A percentile compares a stretch with the other conserved stretches of the same genome.
These are phyloP conservation scores for Apiotrichum brassicae DNA, from an alignment of 1,284 basidiomycete species.

Conservation along the genomic window DNA sequence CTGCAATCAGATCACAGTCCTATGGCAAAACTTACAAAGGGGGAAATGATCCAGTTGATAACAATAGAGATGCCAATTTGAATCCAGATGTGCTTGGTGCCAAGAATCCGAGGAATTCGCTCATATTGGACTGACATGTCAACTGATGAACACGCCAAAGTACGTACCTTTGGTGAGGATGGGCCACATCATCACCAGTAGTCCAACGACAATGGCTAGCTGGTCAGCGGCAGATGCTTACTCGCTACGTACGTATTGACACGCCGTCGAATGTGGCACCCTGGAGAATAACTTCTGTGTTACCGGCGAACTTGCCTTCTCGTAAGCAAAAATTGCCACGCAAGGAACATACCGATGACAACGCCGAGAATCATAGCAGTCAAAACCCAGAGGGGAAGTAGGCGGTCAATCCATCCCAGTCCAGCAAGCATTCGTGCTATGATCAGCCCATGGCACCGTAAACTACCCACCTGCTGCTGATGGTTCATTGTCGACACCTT, in stretches of 20 bases:
- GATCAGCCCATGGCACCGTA: no score
- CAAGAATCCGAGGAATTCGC: slow-evolving; percentile 57
- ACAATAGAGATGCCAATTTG: slow-evolving; percentile 66
- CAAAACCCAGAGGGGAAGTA: slow-evolving; percentile 66
- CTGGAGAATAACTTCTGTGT: slow-evolving; percentile 23
- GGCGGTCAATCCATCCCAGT: slow-evolving; percentile 56
- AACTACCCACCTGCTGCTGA: no score
- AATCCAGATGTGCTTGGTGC: slow-evolving; percentile 57
- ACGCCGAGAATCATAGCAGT: slow-evolving; percentile 73
- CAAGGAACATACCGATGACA: slow-evolving; percentile 59
- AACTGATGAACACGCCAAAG: background rate
- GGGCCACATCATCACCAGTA: slow-evolving; percentile 89
- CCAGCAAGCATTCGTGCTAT: slow-evolving; percentile 1
- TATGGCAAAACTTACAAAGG: slow-evolving; percentile 51
- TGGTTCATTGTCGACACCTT: no score
- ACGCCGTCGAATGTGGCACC: slow-evolving; percentile 37
- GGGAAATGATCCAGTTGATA: slow-evolving; percentile 77
- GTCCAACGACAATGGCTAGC: slow-evolving; percentile 65
- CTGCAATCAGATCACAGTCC: slow-evolving; percentile 5
- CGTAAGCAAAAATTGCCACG: slow-evolving; percentile 49
- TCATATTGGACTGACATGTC: slow-evolving; percentile 70
- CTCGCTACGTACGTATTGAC: slow-evolving; percentile 37
- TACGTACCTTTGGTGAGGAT: slow-evolving; percentile 50
- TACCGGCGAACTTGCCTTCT: slow-evolving; percentile 36
- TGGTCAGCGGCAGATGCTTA: background rate